Percentiles rank a stretch among this genome's conserved stretches.
phyloP scores from a whole-genome alignment of 1,284 basidiomycete genomes.

The Trametes polyzona region DNA sequence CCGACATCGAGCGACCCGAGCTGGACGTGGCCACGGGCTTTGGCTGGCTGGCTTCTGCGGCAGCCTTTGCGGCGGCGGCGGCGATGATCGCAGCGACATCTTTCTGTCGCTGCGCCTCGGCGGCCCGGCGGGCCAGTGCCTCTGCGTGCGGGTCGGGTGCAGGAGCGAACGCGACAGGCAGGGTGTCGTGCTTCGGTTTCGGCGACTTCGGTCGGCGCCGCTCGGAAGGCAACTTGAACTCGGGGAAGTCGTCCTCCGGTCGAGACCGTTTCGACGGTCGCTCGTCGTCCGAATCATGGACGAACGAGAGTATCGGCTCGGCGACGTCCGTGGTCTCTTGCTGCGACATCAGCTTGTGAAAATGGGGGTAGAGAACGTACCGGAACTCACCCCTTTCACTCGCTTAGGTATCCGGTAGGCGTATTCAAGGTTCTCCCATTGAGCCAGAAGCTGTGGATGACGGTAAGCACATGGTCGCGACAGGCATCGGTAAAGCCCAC shows the following conservation, averaged over 20 bases:
- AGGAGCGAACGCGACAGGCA: not conserved
- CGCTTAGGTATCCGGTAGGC: conserved; percentile 88
- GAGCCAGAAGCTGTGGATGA: conserved; percentile 58
- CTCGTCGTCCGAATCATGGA: conserved; percentile 29
- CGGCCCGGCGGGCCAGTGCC: conserved; percentile 7
- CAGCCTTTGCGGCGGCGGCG: conserved; percentile 48
- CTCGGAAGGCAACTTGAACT: conserved; percentile 8
- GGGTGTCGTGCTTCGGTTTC: not conserved
- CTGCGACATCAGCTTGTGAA: conserved; percentile 6
- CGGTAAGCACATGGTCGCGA: not conserved
- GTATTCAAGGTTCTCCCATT: conserved; percentile 78
- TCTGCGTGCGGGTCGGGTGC: not conserved
- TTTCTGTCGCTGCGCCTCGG: conserved; percentile 25
- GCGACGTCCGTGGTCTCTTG: conserved; percentile 30
- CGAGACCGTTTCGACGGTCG: conserved; percentile 40
- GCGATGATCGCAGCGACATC: conserved; percentile 53
- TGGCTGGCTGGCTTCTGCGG: conserved; percentile 31
- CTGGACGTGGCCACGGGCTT: conserved; percentile 16
- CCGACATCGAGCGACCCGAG: conserved; percentile 21
- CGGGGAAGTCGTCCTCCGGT: conserved; percentile 28
- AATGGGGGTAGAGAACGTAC: not conserved
- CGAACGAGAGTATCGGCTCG: conserved; percentile 11
- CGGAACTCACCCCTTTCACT: conserved; percentile 46
- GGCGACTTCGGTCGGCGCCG: conserved; percentile 18
- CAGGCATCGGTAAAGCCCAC: conserved; percentile 42